Base-by-base conservation (phyloP, 331 rosid genomes). In the Saraca asoca region DNA sequence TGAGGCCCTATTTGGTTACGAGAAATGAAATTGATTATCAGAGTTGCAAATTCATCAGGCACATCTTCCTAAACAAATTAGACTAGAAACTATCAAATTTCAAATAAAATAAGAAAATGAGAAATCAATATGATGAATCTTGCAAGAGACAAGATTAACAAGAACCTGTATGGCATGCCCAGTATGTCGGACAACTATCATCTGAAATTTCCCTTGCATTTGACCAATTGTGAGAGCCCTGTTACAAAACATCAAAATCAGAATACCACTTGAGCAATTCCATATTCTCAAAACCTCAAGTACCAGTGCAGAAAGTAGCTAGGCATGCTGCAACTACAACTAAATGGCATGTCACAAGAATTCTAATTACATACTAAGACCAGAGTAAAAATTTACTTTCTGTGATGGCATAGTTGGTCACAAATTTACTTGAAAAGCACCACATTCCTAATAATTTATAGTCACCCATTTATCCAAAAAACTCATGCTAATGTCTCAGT, bases 131-230 rank as follows among this genome's bases (percentile, higher is more conserved):
- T 14, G 49, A 57, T 6, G 29, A 58, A 51, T 56, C 12, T 7
- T 0, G 67, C 39, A 62, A 12, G 16, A 51, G 75, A 34, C 66
- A 70, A 39, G 43, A 58, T 62, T 41, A 46, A 33, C 39, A 17
- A 20, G 20, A 49, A 89, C 95, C 95, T 93, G 98, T 78, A 93
- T 88, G 53, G 98, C 98, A 79, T 93, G 98, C 79, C 98, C 97
- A 10, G 92, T 81, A 68, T 90, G 91, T 62, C 91, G 82, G 62
- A 93, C 89, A 31, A 93, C 90, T 46, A 86, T 75, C 97, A 90
- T 90, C 71, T 93, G 98, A 78, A 90, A 93, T 91, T 93, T 93
- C 61, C 98, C 98, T 86, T 93, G 98, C 98, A 93, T 93, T 85
- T 93, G 98, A 76, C 98, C 98, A 67, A 93, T 90, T 66, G 97